These are phyloP conservation scores for Sclerotinia borealis DNA, from an alignment of 2,329 filamentous ascomycete genomes.

Conservation along the genomic window DNA sequence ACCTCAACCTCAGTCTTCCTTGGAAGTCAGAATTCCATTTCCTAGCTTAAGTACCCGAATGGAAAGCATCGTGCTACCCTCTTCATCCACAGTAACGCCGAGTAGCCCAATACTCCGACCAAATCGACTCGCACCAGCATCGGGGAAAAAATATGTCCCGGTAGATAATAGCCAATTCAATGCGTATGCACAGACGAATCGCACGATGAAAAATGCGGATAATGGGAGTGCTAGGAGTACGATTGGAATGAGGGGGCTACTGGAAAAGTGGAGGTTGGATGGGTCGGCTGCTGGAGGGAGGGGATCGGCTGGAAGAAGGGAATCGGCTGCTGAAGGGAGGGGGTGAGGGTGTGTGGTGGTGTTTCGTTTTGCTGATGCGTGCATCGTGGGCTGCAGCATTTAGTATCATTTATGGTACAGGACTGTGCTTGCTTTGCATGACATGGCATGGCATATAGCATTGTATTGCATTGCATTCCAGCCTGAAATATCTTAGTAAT, in stretches of 20 bases:
- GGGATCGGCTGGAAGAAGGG: neutral
- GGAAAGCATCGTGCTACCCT: neutral
- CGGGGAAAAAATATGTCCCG: constrained; percentile 15
- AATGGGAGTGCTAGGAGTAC: neutral
- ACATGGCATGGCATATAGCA: too few species aligned
- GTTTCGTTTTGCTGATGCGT: too few species aligned
- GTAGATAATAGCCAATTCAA: constrained; percentile 21
- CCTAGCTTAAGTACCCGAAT: too few species aligned
- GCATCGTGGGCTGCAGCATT: too few species aligned
- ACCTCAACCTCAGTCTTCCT: neutral
- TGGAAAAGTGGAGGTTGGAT: neutral
- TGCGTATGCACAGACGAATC: constrained; percentile 19
- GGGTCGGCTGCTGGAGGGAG: neutral
- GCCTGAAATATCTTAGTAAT: too few species aligned
- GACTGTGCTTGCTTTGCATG: too few species aligned
- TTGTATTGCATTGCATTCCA: too few species aligned
- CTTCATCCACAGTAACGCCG: neutral
- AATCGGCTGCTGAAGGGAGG: neutral
- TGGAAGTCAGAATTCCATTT: neutral
- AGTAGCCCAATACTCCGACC: too few species aligned
- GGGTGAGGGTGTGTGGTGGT: neutral
- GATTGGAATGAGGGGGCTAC: too few species aligned
- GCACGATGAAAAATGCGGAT: constrained; percentile 6
- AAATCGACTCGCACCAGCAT: neutral
- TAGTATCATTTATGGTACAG: too few species aligned